Percentiles rank a stretch among this genome's conserved stretches.
Evolutionary conservation across 2,329 filamentous ascomycete species (phyloP).

Genomic region (Penicillium digitatum): DNA sequence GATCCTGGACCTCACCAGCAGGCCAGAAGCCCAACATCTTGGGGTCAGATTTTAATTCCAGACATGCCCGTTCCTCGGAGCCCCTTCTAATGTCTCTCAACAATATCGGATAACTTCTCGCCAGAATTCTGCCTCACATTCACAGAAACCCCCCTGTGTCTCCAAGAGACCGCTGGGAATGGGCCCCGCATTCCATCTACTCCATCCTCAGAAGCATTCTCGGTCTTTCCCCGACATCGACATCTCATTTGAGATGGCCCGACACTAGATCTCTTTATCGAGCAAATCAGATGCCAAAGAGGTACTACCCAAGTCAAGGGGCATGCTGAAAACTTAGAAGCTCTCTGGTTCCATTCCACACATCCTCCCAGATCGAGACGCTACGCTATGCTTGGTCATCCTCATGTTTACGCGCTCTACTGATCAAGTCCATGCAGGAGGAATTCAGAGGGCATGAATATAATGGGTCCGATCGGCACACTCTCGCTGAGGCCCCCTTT

Average conservation of each 20-base stretch:
- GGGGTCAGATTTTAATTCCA: neutral
- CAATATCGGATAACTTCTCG: neutral
- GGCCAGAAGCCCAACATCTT: neutral
- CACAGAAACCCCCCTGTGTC: neutral
- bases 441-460: constrained; percentile 10
- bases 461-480: constrained; percentile 23
- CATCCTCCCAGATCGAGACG: constrained; percentile 10
- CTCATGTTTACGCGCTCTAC: constrained; percentile 12
- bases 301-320: neutral
- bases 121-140: neutral
- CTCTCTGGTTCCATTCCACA: constrained; percentile 19
- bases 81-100: constrained; percentile 1
- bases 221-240: neutral
- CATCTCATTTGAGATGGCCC: neutral
- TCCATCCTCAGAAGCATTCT: constrained; percentile 13
- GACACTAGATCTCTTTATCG: neutral
- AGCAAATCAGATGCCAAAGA: neutral
- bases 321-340: neutral
- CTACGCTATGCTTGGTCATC: constrained; percentile 16
- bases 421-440: neutral
- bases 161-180: constrained; percentile 15
- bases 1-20: neutral
- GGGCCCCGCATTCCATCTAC: constrained; percentile 20
- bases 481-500: neutral
- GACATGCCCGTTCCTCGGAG: neutral